A percentile compares a stretch with the other conserved stretches of the same genome.
Evolutionary conservation across 768 basidiomycete species (phyloP).

Genomic region (Trametes cinnabarina): DNA sequence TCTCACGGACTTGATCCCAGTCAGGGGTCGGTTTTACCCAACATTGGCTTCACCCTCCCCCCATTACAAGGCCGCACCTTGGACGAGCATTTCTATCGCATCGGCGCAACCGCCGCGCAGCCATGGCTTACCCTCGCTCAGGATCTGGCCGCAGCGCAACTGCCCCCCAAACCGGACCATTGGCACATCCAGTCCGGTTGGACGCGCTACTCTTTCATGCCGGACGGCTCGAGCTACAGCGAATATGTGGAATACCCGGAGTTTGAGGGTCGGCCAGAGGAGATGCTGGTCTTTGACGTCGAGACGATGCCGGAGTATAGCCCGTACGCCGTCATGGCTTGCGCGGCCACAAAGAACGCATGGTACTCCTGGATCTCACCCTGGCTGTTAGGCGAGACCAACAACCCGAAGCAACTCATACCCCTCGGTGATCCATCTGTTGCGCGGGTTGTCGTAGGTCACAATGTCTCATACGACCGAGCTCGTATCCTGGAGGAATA

Average conservation of each 20-base stretch:
- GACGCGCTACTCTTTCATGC: slow-evolving; percentile 75
- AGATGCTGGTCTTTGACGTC: slow-evolving; percentile 87
- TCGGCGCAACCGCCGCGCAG: slow-evolving; percentile 66
- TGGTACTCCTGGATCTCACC: slow-evolving; percentile 99
- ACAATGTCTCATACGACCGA: slow-evolving; percentile 94
- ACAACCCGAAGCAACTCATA: slow-evolving; percentile 62
- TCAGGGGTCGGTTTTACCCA: slow-evolving; percentile 77
- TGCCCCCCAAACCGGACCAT: slow-evolving; percentile 61
- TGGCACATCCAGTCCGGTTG: slow-evolving; percentile 74
- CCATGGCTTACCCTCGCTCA: slow-evolving; percentile 77
- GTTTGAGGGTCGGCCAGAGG: slow-evolving; percentile 61
- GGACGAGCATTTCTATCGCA: slow-evolving; percentile 83
- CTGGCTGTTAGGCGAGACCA: slow-evolving; percentile 72
- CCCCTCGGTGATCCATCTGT: slow-evolving; percentile 57
- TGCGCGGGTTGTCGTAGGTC: slow-evolving; percentile 78
- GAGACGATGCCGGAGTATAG: slow-evolving; percentile 87
- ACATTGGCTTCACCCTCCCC: slow-evolving; percentile 79
- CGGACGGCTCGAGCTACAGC: slow-evolving; percentile 76
- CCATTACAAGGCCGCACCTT: slow-evolving; percentile 77
- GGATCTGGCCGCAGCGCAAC: slow-evolving; percentile 45
- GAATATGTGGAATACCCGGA: slow-evolving; percentile 69
- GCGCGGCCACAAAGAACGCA: slow-evolving; percentile 73
- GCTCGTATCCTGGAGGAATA: slow-evolving; percentile 85
- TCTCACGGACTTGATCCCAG: slow-evolving; percentile 78
- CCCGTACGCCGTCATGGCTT: slow-evolving; percentile 84